A percentile compares a stretch with the other conserved stretches of the same genome.
Evolutionary conservation across 169 alveolate species (phyloP).

Genomic region (Babesia sp.): DNA sequence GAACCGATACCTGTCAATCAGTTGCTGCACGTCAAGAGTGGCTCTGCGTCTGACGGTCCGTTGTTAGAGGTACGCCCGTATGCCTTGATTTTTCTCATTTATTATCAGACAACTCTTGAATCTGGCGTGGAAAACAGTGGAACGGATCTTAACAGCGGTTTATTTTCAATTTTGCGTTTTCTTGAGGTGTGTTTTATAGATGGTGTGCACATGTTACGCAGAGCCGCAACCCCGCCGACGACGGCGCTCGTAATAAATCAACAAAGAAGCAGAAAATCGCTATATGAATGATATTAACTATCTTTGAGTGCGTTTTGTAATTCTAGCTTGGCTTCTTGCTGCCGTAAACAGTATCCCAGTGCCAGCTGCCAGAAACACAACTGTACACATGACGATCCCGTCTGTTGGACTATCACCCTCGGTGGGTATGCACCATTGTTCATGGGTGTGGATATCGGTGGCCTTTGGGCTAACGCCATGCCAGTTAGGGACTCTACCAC

Average conservation of each 20-base stretch:
- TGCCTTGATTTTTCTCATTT: too few species aligned
- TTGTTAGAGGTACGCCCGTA: background rate
- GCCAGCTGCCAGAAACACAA: slow-evolving; percentile 84
- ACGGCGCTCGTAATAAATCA: background rate
- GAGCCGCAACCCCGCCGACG: slow-evolving; percentile 11
- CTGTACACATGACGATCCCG: slow-evolving; percentile 72
- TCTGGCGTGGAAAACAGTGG: slow-evolving; percentile 4
- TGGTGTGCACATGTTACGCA: background rate
- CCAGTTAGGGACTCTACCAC: slow-evolving; percentile 74
- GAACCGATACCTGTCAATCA: slow-evolving; percentile 41
- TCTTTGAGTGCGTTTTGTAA: slow-evolving; percentile 46
- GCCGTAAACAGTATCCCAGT: slow-evolving; percentile 78
- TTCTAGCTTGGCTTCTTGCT: slow-evolving; percentile 73
- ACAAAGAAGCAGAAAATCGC: slow-evolving; percentile 46
- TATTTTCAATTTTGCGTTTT: slow-evolving; percentile 32
- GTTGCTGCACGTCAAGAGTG: slow-evolving; percentile 21
- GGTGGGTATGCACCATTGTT: slow-evolving; percentile 24
- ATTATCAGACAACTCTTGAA: background rate
- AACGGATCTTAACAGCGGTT: slow-evolving; percentile 46
- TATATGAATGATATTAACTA: slow-evolving; percentile 24
- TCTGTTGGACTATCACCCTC: slow-evolving; percentile 69
- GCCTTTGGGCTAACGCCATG: slow-evolving; percentile 14
- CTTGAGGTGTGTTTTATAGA: slow-evolving; percentile 24
- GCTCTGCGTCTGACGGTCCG: background rate
- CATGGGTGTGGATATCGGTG: slow-evolving; percentile 3